Evolutionary conservation across 257 asterid genomes (phyloP), one percentile per base, ranked within the genome.

Genomic region (Solanum arcanum): DNA sequence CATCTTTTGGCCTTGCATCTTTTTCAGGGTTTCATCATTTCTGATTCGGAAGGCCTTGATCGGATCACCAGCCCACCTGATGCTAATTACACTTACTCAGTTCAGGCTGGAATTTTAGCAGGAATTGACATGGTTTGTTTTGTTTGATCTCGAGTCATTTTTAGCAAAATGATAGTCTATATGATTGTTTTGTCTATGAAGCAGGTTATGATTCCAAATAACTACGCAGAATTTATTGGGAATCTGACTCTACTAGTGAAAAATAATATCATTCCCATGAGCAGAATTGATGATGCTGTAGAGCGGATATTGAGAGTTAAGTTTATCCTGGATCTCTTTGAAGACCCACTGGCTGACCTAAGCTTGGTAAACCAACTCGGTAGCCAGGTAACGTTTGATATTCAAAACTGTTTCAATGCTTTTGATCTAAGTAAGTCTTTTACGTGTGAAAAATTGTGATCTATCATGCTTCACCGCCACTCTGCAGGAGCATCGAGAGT

Each of bases 221-320:
- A 87, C 35, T 88, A 87, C 33, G 72, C 49, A 3, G 94, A 90
- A 37, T 92, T 90, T 81, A 87, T 91, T 18, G 90, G 83, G 77
- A 83, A 73, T 46, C 86, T 92, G 35, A 88, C 92, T 31, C 82
- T 52, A 15, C 89, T 86, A 82, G 93, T 90, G 86, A 91, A 89
- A 75, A 83, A 86, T 21, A 88, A 89, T 3, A 27, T 89, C 68
- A 92, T 92, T 84, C 91, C 92, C 10, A 85, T 91, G 86, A 91
- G 91, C 83, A 78, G 94, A 80, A 92, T 92, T 66, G 89, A 92
- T 27, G 94, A 92, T 69, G 93, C 94, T 12, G 94, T 92, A 31
- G 21, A 39, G 83, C 88, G 94, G 44, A 90, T 91, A 52, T 83
- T 92, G 85, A 90, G 94, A 60, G 93, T 92, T 35, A 92, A 92